These are phyloP conservation scores for Elongisporangium undulatum DNA, from an alignment of 352 stramenopile genomes.

Conservation along the genomic window DNA sequence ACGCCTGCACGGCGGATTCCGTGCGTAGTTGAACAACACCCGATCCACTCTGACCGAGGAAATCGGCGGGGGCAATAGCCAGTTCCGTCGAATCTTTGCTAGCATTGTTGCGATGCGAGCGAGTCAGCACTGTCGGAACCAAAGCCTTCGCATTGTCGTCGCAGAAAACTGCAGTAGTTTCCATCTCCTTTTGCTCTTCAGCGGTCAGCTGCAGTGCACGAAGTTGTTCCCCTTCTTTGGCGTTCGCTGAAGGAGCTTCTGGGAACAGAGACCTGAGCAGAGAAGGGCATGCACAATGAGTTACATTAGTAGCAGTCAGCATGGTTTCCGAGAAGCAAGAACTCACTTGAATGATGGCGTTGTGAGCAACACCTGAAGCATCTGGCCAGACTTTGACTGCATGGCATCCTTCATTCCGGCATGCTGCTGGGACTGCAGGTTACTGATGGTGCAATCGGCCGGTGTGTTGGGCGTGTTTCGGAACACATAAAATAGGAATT, in stretches of 20 bases:
- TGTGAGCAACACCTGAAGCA: conserved; percentile 77
- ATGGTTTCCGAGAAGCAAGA: neutral
- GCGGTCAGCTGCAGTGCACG: conserved; percentile 59
- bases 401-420: conserved; percentile 83
- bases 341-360: conserved; percentile 79
- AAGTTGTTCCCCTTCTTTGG: conserved; percentile 29
- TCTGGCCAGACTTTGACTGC: conserved; percentile 79
- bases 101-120: conserved; percentile 36
- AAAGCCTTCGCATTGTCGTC: conserved; percentile 59
- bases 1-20: conserved; percentile 50
- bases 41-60: conserved; percentile 66
- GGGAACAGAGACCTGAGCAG: conserved; percentile 12
- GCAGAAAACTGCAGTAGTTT: conserved; percentile 63
- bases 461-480: conserved; percentile 81
- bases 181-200: conserved; percentile 72
- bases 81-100: conserved; percentile 26
- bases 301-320: neutral
- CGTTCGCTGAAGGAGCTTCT: conserved; percentile 51
- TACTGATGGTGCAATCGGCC: conserved; percentile 80
- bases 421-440: conserved; percentile 77
- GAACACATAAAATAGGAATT: conserved; percentile 86
- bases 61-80: conserved; percentile 56
- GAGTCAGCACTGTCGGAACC: conserved; percentile 59
- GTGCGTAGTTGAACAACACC: conserved; percentile 66
- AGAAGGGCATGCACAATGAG: conserved; percentile 3